Evolutionary conservation across 2,329 filamentous ascomycete genomes (phyloP), one percentile per base, ranked within the genome.

Genomic region (Ampelomyces quisqualis): DNA sequence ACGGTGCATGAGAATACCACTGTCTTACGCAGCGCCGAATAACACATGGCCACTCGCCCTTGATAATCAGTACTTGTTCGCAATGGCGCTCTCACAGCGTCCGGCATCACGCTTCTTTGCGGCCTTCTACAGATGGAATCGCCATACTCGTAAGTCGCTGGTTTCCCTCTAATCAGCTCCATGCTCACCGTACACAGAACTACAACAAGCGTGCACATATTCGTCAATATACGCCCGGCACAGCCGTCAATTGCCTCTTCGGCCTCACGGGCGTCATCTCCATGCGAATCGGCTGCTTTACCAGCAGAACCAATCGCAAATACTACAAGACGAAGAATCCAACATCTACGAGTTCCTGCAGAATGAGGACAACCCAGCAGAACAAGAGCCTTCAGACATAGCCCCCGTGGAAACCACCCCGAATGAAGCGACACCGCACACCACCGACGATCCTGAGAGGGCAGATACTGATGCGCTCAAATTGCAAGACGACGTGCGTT

Each of bases 61-160:
- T n/a, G n/a, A n/a, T n/a, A n/a, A n/a, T n/a, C n/a, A n/a, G n/a
- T n/a, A n/a, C n/a, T n/a, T n/a, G n/a, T n/a, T n/a, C n/a, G 21
- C 30, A 24, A 60, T 60, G 57, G 41, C 49, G 45, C 47, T 53
- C 28, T 38, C 49, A 23, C 53, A 51, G 47, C 55, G 54, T 32
- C 42, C 51, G 7, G 44, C 55, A 11, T 42, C 47, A 27, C 68
- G 66, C 53, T 74, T 75, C 58, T 73, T 72, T 54, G 58, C 60
- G 9, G 64, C 65, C 36, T 74, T 74, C 51, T 73, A 73, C 55
- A 60, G 58, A 53, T 75, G 70, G 72, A 69, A 49, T 40, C 39
- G 53, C 24, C 48, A 53, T 31, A 51, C 54, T 20, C 52, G 62
- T 68, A 42, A 51, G 65, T 32, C 15, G n/a, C 11, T 10, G 15